Conservation (phyloP, 495 filamentous ascomycete genomes). For the Amphirosellinia nigrospora region DNA sequence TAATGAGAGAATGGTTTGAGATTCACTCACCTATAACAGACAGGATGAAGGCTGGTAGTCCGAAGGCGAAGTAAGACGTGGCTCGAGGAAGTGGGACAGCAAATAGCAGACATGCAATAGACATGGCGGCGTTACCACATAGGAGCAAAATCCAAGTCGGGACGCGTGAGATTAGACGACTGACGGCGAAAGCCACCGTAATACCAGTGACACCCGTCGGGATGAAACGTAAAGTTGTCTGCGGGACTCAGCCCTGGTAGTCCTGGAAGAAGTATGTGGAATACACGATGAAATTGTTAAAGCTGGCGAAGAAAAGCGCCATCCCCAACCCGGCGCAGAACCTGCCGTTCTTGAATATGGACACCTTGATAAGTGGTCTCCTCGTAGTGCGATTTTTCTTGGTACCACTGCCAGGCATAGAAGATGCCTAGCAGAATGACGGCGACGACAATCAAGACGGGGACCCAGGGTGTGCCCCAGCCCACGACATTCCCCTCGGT, state of each 20-base stretch:
- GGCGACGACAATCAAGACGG: constrained; percentile 67
- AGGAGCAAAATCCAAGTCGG: constrained; percentile 60
- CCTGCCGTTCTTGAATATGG: constrained; percentile 55
- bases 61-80: constrained; percentile 66
- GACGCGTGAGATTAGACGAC: constrained; percentile 59
- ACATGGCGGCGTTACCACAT: constrained; percentile 55
- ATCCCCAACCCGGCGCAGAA: constrained; percentile 67
- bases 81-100: constrained; percentile 59
- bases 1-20: neutral
- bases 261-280: constrained; percentile 69
- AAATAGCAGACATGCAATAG: constrained; percentile 59
- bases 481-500: constrained; percentile 70
- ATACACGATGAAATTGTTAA: constrained; percentile 65
- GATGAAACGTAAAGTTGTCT: constrained; percentile 67
- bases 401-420: constrained; percentile 66
- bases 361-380: constrained; percentile 65
- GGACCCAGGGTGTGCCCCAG: constrained; percentile 71
- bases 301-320: constrained; percentile 63
- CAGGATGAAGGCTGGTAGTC: constrained; percentile 62
- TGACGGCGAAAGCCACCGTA: constrained; percentile 55
- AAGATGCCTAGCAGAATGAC: constrained; percentile 64
- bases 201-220: constrained; percentile 63
- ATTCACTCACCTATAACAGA: constrained; percentile 52
- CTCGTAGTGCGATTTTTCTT: constrained; percentile 52
- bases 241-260: constrained; percentile 57